Percentiles rank a stretch among this genome's conserved stretches.
Conservation (phyloP, 352 stramenopile genomes). For the Blastocystis sp. region DNA sequence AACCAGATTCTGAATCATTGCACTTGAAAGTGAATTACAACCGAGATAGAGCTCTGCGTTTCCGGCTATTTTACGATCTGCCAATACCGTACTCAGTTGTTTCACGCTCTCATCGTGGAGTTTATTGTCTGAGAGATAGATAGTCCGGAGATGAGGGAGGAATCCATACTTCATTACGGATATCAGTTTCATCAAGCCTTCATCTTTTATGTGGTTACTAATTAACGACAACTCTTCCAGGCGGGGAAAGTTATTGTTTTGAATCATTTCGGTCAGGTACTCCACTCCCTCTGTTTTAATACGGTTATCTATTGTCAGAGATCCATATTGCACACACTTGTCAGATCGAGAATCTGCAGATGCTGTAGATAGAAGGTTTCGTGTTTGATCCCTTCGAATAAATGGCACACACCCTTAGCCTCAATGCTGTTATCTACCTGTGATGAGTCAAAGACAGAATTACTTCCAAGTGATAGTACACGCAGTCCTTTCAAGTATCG, state of each 20-base stretch:
- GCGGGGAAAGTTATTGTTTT: slow-evolving; percentile 38
- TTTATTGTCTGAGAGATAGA: slow-evolving; percentile 42
- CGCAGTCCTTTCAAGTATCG: not conserved
- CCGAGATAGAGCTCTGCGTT: slow-evolving; percentile 22
- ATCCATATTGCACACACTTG: not conserved
- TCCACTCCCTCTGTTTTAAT: not conserved
- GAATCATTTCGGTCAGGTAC: slow-evolving; percentile 20
- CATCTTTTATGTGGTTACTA: slow-evolving; percentile 22
- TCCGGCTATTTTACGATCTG: not conserved
- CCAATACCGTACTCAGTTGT: not conserved
- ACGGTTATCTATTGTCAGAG: not conserved
- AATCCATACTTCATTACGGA: slow-evolving; percentile 24
- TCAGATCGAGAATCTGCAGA: slow-evolving; percentile 29
- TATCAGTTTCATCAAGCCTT: slow-evolving; percentile 39
- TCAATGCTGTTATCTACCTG: not conserved
- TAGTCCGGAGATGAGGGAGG: slow-evolving; percentile 1
- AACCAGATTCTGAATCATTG: slow-evolving; percentile 3
- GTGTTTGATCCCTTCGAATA: slow-evolving; percentile 2
- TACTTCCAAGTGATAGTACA: slow-evolving; percentile 29
- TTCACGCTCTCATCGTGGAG: slow-evolving; percentile 23
- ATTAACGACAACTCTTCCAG: slow-evolving; percentile 35
- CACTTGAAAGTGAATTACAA: slow-evolving; percentile 19
- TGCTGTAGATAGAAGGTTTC: slow-evolving; percentile 13
- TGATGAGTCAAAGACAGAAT: not conserved
- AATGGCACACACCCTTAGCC: not conserved